phyloP scores from a whole-genome alignment of 306 rosid species.

The Betula pendula region DNA sequence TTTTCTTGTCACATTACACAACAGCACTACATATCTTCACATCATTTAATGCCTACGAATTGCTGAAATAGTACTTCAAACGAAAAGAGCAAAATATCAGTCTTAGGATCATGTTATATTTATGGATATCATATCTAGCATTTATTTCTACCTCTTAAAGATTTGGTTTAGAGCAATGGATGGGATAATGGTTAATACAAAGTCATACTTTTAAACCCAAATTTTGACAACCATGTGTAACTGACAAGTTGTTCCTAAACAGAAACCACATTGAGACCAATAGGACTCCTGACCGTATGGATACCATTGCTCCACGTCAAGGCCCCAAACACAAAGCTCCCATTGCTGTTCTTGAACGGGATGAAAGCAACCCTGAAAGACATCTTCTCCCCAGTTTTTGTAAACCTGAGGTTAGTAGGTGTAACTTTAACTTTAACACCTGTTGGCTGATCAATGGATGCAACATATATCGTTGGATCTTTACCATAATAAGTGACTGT shows the following conservation, averaged over 20 bases:
- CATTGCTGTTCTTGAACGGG: slow-evolving; percentile 50
- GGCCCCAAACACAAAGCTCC: slow-evolving; percentile 72
- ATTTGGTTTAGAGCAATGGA: slow-evolving; percentile 39
- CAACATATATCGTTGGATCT: slow-evolving; percentile 44
- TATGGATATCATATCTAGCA: too few species aligned
- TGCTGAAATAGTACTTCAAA: neutral
- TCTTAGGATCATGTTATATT: too few species aligned
- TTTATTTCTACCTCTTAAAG: slow-evolving; percentile 58
- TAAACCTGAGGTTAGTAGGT: slow-evolving; percentile 39
- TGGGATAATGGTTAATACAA: neutral
- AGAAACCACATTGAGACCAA: slow-evolving; percentile 52
- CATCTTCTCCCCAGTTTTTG: slow-evolving; percentile 38
- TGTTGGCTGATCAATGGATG: slow-evolving; percentile 47
- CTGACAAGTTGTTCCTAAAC: slow-evolving; percentile 22
- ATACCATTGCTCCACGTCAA: slow-evolving; percentile 64
- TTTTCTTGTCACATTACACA: neutral
- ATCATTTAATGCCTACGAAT: neutral
- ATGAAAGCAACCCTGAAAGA: slow-evolving; percentile 49
- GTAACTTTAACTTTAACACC: slow-evolving; percentile 52
- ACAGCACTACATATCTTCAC: neutral
- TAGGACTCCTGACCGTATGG: slow-evolving; percentile 61
- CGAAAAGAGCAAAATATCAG: too few species aligned
- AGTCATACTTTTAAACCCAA: slow-evolving; percentile 15
- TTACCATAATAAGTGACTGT: slow-evolving; percentile 55
- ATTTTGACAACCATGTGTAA: neutral